Percentiles rank a stretch among this genome's conserved stretches.
Conservation (phyloP, 129 eudicot genomes). For the Tanacetum coccineum region DNA sequence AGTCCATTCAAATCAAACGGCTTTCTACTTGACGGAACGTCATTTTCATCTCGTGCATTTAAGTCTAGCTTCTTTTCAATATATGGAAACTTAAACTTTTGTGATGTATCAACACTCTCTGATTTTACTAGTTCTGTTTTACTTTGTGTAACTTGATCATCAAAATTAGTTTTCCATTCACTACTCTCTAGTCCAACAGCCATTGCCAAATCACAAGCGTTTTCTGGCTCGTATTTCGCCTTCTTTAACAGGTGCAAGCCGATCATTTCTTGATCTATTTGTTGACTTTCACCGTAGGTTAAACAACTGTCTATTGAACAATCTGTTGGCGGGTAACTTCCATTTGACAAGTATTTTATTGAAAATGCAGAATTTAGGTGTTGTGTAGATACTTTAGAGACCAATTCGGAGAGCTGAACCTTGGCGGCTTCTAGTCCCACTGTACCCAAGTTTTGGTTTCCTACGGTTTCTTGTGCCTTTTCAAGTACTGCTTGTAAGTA, state of each 20-base stretch:
- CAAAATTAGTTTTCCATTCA: conserved; percentile 26
- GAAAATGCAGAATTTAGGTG: conserved; percentile 58
- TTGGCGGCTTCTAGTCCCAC: conserved; percentile 73
- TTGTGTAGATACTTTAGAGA: conserved; percentile 62
- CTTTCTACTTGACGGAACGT: conserved; percentile 47
- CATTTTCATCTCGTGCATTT: conserved; percentile 47
- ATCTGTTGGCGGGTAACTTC: conserved; percentile 47
- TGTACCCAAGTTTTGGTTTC: conserved; percentile 66
- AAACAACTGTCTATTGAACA: conserved; percentile 72
- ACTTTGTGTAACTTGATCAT: conserved; percentile 17
- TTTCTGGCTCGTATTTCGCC: conserved; percentile 30
- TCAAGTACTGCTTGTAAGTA: conserved; percentile 83
- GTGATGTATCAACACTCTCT: too few species aligned
- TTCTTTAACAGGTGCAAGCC: conserved; percentile 39
- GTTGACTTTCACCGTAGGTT: conserved; percentile 54
- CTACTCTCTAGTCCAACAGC: conserved; percentile 51
- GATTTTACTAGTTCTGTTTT: conserved; percentile 20
- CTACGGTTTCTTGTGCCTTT: conserved; percentile 85
- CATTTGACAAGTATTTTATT: conserved; percentile 29
- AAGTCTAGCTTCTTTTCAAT: conserved; percentile 54
- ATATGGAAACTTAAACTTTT: too few species aligned
- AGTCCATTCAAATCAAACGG: conserved; percentile 80
- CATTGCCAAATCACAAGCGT: conserved; percentile 54
- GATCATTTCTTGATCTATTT: conserved; percentile 54
- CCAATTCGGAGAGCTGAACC: conserved; percentile 68